phyloP scores from a whole-genome alignment of 2,329 filamentous ascomycete genomes.

The Colletotrichum sp. region DNA sequence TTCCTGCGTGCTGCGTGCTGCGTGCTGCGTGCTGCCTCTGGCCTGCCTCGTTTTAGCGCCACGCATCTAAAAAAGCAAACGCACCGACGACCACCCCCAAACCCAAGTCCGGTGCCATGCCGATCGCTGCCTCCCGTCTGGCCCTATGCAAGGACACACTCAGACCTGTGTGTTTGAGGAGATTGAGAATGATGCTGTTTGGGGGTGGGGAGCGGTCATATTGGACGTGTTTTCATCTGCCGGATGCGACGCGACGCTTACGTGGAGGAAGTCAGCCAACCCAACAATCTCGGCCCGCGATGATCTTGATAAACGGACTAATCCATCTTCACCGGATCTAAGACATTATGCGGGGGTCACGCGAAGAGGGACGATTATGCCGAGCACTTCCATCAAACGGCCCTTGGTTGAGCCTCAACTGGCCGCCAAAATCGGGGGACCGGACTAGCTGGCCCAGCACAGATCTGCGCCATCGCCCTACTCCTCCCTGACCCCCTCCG shows the following conservation, averaged over 20 bases:
- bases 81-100: background rate
- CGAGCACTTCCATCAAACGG: background rate
- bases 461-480: background rate
- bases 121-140: background rate
- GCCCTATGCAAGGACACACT: background rate
- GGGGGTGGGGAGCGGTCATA: background rate
- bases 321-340: background rate
- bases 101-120: background rate
- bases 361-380: background rate
- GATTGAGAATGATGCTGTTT: background rate
- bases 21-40: background rate
- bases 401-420: background rate
- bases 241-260: background rate
- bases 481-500: background rate
- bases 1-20: background rate
- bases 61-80: background rate
- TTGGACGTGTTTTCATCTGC: background rate
- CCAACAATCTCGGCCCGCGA: background rate
- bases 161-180: background rate
- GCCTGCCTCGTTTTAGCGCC: background rate
- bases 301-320: background rate
- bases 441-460: background rate
- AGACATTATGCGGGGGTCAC: background rate
- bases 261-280: background rate
- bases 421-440: background rate